Conservation (phyloP, 768 basidiomycete species). For the Leccinum uliginosum region DNA sequence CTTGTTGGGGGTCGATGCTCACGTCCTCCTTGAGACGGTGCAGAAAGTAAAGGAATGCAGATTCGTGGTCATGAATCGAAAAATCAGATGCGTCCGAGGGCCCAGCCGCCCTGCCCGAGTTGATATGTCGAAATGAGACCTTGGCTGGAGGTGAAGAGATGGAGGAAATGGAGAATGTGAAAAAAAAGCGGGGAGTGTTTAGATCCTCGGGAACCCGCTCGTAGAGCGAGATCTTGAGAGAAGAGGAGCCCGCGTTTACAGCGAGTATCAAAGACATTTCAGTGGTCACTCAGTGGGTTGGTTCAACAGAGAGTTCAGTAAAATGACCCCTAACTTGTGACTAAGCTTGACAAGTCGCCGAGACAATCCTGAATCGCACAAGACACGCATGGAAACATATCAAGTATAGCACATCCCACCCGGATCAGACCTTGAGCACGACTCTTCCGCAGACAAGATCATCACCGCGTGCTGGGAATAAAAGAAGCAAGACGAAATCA, state of each 20-base stretch:
- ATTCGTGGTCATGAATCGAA: slow-evolving; percentile 51
- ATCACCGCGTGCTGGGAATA: neutral
- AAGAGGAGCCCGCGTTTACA: slow-evolving; percentile 80
- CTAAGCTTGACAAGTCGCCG: neutral
- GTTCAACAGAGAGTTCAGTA: neutral
- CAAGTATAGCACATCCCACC: neutral
- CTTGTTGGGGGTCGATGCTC: slow-evolving; percentile 38
- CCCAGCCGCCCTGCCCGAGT: neutral
- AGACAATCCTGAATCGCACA: neutral
- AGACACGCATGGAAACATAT: neutral
- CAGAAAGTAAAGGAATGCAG: slow-evolving; percentile 62
- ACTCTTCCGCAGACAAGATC: neutral
- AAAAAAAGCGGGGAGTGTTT: slow-evolving; percentile 39
- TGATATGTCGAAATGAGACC: slow-evolving; percentile 39
- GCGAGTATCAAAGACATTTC: slow-evolving; percentile 52
- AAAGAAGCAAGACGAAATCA: slow-evolving; percentile 1
- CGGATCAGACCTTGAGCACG: slow-evolving; percentile 1
- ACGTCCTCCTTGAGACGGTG: slow-evolving; percentile 39
- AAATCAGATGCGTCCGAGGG: slow-evolving; percentile 26
- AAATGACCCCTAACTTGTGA: neutral
- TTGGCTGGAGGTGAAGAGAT: slow-evolving; percentile 52
- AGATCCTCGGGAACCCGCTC: slow-evolving; percentile 25
- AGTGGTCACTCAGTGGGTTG: neutral
- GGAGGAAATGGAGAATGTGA: slow-evolving; percentile 52
- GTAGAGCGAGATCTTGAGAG: slow-evolving; percentile 79